phyloP scores from a whole-genome alignment of 208 protist genomes.

The Leishmania tropica region DNA sequence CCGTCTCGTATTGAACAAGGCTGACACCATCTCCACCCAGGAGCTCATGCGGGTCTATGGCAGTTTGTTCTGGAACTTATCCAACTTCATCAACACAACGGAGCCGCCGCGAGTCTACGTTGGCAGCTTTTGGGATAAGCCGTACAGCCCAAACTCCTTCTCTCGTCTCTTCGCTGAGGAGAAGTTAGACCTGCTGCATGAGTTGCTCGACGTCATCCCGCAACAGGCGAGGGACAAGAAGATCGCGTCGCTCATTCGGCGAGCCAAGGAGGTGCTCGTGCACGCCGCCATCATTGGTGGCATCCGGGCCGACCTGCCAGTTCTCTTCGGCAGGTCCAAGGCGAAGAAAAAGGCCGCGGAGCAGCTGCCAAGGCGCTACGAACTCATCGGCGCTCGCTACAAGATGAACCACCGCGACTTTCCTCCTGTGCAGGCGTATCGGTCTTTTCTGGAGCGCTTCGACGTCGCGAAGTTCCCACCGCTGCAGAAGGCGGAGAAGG shows the following conservation, averaged over 20 bases:
- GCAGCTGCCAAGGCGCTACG: slow-evolving; percentile 59
- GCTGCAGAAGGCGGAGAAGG: slow-evolving; percentile 74
- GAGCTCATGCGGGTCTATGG: slow-evolving; percentile 97
- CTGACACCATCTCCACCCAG: slow-evolving; percentile 90
- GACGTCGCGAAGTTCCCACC: slow-evolving; percentile 62
- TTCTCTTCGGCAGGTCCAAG: slow-evolving; percentile 79
- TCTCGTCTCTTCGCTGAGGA: slow-evolving; percentile 76
- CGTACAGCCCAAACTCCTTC: slow-evolving; percentile 70
- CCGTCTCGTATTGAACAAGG: slow-evolving; percentile 96
- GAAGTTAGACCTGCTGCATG: slow-evolving; percentile 83
- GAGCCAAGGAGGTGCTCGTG: slow-evolving; percentile 86
- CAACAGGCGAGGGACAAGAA: slow-evolving; percentile 84
- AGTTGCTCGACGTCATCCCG: slow-evolving; percentile 84
- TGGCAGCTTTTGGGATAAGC: slow-evolving; percentile 95
- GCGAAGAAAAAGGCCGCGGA: slow-evolving; percentile 61
- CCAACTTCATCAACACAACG: slow-evolving; percentile 92
- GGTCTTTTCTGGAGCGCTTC: slow-evolving; percentile 62
- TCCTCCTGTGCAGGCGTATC: slow-evolving; percentile 48
- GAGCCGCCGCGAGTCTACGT: slow-evolving; percentile 96
- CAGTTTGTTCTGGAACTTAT: slow-evolving; percentile 96
- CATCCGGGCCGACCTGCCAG: slow-evolving; percentile 70
- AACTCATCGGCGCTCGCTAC: slow-evolving; percentile 53
- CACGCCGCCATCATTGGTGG: slow-evolving; percentile 85
- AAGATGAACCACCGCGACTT: slow-evolving; percentile 69
- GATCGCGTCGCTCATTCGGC: slow-evolving; percentile 89